These are phyloP conservation scores for Fremontodendron californicum DNA, from an alignment of 345 rosid species.

Conservation along the genomic window DNA sequence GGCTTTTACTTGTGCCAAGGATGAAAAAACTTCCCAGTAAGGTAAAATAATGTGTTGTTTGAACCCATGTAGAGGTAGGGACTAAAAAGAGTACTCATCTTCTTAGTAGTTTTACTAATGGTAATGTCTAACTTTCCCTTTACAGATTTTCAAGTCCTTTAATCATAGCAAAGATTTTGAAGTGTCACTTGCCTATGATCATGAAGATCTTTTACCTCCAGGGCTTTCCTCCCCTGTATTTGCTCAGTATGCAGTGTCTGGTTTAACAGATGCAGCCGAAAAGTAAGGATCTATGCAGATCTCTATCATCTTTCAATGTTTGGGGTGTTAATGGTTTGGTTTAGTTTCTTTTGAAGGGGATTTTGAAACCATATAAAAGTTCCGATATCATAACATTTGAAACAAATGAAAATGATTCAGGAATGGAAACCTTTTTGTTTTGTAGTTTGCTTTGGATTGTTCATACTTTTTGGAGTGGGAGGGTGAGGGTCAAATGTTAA, in stretches of 20 bases:
- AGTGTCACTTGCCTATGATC: constrained; percentile 77
- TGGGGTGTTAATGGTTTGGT: not conserved
- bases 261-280: constrained; percentile 68
- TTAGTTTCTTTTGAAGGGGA: not conserved
- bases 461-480: not conserved
- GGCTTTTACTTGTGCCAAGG: constrained; percentile 75
- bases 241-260: constrained; percentile 82
- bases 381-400: not conserved
- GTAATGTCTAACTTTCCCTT: constrained; percentile 13
- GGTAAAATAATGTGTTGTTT: constrained; percentile 40
- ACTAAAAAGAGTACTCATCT: constrained; percentile 5
- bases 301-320: not conserved
- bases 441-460: not conserved
- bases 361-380: not conserved
- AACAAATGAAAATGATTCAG: not conserved
- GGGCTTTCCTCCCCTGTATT: constrained; percentile 59
- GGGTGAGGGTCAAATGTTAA: not conserved
- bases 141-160: constrained; percentile 87
- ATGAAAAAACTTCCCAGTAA: constrained; percentile 97
- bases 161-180: constrained; percentile 82
- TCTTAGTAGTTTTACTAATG: constrained; percentile 19
- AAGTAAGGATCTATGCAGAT: constrained; percentile 56
- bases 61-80: not conserved
- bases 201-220: constrained; percentile 74
- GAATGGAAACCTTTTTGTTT: not conserved